Evolutionary conservation across 345 rosid genomes (phyloP).

Genomic region (Corchorus olitorius): DNA sequence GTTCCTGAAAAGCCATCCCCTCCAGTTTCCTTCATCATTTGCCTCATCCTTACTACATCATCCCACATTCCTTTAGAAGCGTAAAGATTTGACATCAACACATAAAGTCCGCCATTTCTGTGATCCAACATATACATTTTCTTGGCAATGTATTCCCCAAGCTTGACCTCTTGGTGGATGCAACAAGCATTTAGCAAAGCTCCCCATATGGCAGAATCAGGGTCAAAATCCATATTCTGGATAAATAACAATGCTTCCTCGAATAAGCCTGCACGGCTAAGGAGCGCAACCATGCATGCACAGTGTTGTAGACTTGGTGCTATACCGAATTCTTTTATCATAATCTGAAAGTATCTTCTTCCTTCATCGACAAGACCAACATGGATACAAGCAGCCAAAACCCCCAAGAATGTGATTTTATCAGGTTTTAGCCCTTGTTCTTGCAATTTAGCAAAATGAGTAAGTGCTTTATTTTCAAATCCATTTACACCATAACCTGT

Average conservation of each 20-base stretch:
- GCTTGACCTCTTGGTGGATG: conserved; percentile 59
- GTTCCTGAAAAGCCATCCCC: conserved; percentile 78
- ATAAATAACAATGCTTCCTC: conserved; percentile 60
- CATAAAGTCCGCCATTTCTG: conserved; percentile 72
- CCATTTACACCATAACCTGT: conserved; percentile 73
- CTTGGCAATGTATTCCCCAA: conserved; percentile 82
- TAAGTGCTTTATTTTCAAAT: conserved; percentile 54
- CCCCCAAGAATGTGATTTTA: conserved; percentile 73
- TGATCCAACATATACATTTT: conserved; percentile 63
- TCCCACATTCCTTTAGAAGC: conserved; percentile 77
- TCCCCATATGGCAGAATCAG: conserved; percentile 85
- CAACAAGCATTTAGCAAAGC: conserved; percentile 73
- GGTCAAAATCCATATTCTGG: conserved; percentile 46
- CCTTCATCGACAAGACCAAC: conserved; percentile 74
- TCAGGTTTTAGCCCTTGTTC: conserved; percentile 59
- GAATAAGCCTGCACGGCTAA: conserved; percentile 62
- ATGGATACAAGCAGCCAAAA: conserved; percentile 72
- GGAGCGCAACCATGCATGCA: conserved; percentile 72
- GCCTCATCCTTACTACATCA: conserved; percentile 67
- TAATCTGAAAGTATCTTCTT: conserved; percentile 49
- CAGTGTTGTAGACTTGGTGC: conserved; percentile 67
- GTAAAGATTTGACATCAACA: conserved; percentile 86
- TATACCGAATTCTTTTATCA: conserved; percentile 57
- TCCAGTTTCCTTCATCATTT: conserved; percentile 68
- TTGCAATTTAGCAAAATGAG: conserved; percentile 48